Base-by-base conservation (phyloP, 2,329 filamentous ascomycete species). In the Trichoderma semiorbis region DNA sequence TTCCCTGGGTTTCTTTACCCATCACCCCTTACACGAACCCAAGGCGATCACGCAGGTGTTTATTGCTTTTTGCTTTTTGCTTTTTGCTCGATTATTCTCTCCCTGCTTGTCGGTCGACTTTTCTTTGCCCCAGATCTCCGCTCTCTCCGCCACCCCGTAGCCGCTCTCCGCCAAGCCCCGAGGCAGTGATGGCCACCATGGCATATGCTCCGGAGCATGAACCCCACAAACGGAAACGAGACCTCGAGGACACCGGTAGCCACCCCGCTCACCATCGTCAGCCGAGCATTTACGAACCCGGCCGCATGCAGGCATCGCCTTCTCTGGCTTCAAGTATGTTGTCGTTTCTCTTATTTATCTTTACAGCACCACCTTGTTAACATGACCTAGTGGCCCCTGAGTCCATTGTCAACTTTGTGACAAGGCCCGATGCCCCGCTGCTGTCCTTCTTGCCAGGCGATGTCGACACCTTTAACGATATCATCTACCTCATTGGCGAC, bases 401-500 rank as follows among this genome's bases (percentile, higher is more conserved):
- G 32, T 55, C 68, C 11, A 82, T 83, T 63, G 88, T 89, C 77
- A 88, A 89, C 73, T 90, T 89, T 77, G 78, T 89, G 53, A 81
- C 84, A 16, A 84, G 82, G 72, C 79, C 83, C 21, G 83, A 80
- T 63, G 63, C 78, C n/a, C 81, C 83, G 26, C 85, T 82, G 70
- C 79, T 89, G 53, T 82, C 80, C 66, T 81, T 90, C 57, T 81
- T 90, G 60, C 85, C 87, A 69, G 85, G 85, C 43, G 87, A 89
- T 71, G 77, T 79, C 70, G 93, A 95, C 77, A 91, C 89, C 12
- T 92, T 97, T 77, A 87, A 89, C 14, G 91, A 92, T 75, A 89
- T 96, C 69, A 82, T 96, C 61, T 85, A 88, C 53, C 85, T 95
- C 73, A 88, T 97, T 72, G 87, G 88, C 78, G 91, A 94, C 76